These are phyloP conservation scores for Petunia secreta DNA, from an alignment of 257 asterid species.

Conservation along the genomic window DNA sequence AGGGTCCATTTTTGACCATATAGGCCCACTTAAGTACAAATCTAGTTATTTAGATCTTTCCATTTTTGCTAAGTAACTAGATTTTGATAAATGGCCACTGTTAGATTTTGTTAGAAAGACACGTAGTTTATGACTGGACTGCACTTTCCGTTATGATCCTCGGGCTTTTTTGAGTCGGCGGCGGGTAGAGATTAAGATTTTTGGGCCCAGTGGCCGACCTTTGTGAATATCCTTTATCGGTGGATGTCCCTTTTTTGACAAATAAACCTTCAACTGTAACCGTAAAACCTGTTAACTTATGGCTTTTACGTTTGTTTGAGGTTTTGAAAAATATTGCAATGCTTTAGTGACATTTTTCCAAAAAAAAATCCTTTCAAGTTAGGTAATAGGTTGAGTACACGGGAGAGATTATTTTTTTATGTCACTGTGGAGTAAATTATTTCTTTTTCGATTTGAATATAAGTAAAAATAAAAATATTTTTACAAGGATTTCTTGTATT, in stretches of 20 bases:
- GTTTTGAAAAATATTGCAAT: too few species aligned
- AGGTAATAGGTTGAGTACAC: too few species aligned
- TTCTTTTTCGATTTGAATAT: too few species aligned
- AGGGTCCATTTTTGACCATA: conserved; percentile 21
- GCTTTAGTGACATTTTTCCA: too few species aligned
- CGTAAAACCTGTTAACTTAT: conserved; percentile 28
- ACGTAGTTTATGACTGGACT: not conserved
- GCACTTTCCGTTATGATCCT: not conserved
- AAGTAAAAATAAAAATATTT: too few species aligned
- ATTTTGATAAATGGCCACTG: not conserved
- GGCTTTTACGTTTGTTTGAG: too few species aligned
- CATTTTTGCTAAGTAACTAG: not conserved
- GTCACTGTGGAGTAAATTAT: too few species aligned
- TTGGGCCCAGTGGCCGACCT: conserved; percentile 26
- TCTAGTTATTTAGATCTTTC: not conserved
- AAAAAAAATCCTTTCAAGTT: too few species aligned
- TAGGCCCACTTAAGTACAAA: conserved; percentile 35
- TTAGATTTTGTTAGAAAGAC: conserved; percentile 8
- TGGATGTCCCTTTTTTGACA: conserved; percentile 33
- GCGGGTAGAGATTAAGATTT: not conserved
- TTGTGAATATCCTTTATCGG: not conserved
- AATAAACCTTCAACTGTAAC: conserved; percentile 22
- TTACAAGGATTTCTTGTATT: too few species aligned
- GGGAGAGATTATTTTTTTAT: too few species aligned
- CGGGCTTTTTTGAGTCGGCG: conserved; percentile 23